Base-by-base conservation (phyloP, 1,284 basidiomycete genomes). In the Microbotryum intermedium region DNA sequence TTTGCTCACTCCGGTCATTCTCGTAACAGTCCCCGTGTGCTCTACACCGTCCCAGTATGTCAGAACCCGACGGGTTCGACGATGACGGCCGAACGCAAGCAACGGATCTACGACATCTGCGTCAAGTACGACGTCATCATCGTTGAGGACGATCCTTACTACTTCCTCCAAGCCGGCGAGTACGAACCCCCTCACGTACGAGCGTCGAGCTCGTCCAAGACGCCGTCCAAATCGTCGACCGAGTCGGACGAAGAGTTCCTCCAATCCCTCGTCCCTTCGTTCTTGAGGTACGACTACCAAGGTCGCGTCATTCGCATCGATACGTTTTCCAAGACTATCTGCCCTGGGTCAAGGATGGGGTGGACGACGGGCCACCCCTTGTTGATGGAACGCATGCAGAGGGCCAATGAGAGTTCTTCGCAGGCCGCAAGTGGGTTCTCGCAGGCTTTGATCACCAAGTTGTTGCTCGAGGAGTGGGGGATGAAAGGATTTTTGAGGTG, bases 261-360 rank as follows among this genome's bases (percentile, higher is more conserved):
- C 39, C 72, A 76, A 1, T 78, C 74, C 21, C 77, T 90, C 21
- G 81, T 79, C 0, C 87, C 87, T 0, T 84, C 81, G 49, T 92
- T 83, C 75, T 76, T 90, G 50, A 81, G 77, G 77, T 84, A 85
- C 65, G 87, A 90, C 72, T 82, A 82, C 62, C 82, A 90, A 73
- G 87, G 87, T 3, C 82, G 87, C 23, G 87, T 90, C 34, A 80
- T 90, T 53, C 84, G 86, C 4, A 74, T 89, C 29, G 87, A 89
- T 71, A 84, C 85, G 0, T 89, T 90, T 73, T 87, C 85, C 34
- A 90, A 84, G 84, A 87, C 83, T 2, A 81, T 89, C 55, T 85
- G 84, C 1, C 88, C 87, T 4, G 88, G 88, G 1, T 82, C 81
- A 56, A 82, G 88, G 7, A 75, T 90, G 13, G 88, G 88, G 1